Conservation (phyloP, 352 stramenopile genomes). For the Phytophthora foliorum region DNA sequence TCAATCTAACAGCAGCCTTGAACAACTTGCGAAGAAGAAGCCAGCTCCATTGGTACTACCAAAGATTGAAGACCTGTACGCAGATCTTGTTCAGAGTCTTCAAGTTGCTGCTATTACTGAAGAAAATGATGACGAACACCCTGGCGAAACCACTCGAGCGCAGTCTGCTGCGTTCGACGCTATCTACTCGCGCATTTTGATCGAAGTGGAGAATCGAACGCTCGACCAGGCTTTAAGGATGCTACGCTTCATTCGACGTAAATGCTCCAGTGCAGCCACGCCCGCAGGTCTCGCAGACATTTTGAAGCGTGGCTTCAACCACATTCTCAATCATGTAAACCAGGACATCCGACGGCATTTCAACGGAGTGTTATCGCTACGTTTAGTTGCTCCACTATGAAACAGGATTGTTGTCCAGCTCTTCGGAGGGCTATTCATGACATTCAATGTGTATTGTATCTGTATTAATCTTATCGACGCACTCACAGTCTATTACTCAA, state of each 20-base stretch:
- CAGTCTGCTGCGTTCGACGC: slow-evolving; percentile 63
- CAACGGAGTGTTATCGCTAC: slow-evolving; percentile 48
- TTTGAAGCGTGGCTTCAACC: slow-evolving; percentile 62
- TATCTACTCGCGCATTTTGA: slow-evolving; percentile 77
- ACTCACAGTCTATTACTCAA: slow-evolving; percentile 1
- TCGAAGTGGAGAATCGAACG: slow-evolving; percentile 70
- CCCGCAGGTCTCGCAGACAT: not conserved
- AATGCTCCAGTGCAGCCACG: slow-evolving; percentile 43
- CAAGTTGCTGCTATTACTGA: not conserved
- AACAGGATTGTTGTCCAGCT: not conserved
- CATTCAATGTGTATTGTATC: too few relatives aligned
- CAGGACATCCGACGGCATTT: slow-evolving; percentile 60
- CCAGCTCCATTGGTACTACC: slow-evolving; percentile 25
- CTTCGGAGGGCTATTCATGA: too few relatives aligned
- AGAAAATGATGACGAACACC: slow-evolving; percentile 5
- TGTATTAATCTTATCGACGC: slow-evolving; percentile 6
- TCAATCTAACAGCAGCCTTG: slow-evolving; percentile 1
- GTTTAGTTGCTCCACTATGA: slow-evolving; percentile 51
- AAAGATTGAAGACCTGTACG: slow-evolving; percentile 66
- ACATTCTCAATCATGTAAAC: slow-evolving; percentile 70
- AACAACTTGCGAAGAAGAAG: slow-evolving; percentile 24
- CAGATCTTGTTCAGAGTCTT: slow-evolving; percentile 40
- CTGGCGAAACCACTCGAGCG: not conserved
- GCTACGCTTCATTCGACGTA: slow-evolving; percentile 78
- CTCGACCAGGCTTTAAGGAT: slow-evolving; percentile 72